These are phyloP conservation scores for Camellia sinensis DNA, from an alignment of 148 eudicot genomes.

Conservation along the genomic window DNA sequence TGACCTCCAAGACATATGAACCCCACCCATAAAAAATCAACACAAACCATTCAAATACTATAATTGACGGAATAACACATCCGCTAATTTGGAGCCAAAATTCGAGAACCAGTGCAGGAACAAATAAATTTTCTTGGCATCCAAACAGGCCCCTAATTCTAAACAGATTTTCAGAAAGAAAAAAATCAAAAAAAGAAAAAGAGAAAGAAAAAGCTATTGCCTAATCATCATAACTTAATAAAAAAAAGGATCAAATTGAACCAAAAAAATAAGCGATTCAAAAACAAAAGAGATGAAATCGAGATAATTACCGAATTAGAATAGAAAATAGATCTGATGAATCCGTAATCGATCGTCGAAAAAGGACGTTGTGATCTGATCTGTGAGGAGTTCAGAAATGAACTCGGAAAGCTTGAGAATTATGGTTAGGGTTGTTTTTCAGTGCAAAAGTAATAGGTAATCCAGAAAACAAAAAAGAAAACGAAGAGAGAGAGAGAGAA, in stretches of 20 bases:
- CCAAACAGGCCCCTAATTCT: not conserved
- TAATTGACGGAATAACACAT: not conserved
- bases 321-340: conserved; percentile 6
- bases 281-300: not conserved
- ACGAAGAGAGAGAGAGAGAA: not conserved
- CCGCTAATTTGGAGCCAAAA: not conserved
- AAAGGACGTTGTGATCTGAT: not conserved
- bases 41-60: not conserved
- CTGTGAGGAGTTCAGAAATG: not conserved
- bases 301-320: conserved; percentile 1
- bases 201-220: no score
- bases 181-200: not conserved
- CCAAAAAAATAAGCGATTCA: not conserved
- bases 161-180: not conserved
- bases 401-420: not conserved
- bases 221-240: no score
- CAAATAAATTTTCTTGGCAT: not conserved
- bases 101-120: not conserved
- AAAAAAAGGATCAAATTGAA: not conserved
- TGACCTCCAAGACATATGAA: not conserved
- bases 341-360: not conserved
- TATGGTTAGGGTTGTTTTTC: not conserved
- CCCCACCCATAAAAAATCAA: not conserved
- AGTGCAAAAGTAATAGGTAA: not conserved
- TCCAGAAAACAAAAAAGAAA: not conserved